Evolutionary conservation across 2,329 filamentous ascomycete genomes (phyloP), one percentile per base, ranked within the genome.

Genomic region (Nothophoma quercina): DNA sequence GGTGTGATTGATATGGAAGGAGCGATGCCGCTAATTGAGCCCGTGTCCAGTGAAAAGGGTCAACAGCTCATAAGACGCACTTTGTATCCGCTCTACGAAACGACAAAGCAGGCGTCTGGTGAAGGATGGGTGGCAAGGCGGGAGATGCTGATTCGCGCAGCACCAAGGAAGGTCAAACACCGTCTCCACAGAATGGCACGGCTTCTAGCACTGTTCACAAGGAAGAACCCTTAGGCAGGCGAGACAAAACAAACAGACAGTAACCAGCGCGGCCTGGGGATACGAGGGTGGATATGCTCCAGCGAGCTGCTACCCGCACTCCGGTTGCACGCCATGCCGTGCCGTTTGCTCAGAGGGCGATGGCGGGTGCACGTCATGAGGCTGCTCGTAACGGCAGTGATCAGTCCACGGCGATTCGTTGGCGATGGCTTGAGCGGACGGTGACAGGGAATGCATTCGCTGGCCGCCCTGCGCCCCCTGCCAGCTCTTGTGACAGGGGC

Each of bases 331-430:
- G 28, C 48, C 44, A 51, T 51, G 52, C 36, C 40, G 44, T 41
- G 39, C 40, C 51, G 40, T 35, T 30, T 42, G 35, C 39, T 46
- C 52, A 51, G 23, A 47, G 38, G 47, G 16, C 34, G 29, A 28
- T 18, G 33, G 50, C 33, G 15, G 39, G 42, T 35, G 52, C 47
- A 70, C 69, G 69, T 72, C 69, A 72, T 69, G 63, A 63, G 65
- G 49, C 38, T 34, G 47, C 67, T 64, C 15, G 46, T 58, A 56
- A 26, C 25, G 65, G 69, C 40, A 70, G 57, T 60, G 68, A 72
- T 70, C 58, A 63, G 62, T 43, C 36, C 32, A 36, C 16, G 30
- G 49, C 49, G 32, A 47, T 43, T 47, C 43, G 50, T 47, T 47
- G 43, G 50, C 26, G 19, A 28, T 33, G 30, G 12, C 18, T 29